Percentiles rank a stretch among this genome's conserved stretches.
phyloP scores from a whole-genome alignment of 805 yeast genomes.

The Candida maesae region DNA sequence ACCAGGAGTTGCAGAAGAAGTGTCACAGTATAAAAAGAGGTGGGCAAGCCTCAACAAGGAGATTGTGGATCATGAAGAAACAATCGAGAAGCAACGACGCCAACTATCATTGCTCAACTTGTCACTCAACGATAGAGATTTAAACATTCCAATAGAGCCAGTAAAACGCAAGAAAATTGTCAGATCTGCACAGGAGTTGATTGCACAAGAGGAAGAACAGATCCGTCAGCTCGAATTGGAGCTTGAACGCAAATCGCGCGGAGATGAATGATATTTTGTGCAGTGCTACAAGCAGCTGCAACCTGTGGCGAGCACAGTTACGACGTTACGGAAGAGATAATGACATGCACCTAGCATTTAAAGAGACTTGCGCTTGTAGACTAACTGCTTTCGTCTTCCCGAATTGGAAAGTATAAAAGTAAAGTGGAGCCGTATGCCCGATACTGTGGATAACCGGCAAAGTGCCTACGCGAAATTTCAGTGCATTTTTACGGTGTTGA shows the following conservation, averaged over 20 bases:
- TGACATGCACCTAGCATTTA: too few species aligned
- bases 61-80: conserved; percentile 38
- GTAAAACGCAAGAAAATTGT: too few species aligned
- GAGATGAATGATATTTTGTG: background rate
- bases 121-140: conserved; percentile 25
- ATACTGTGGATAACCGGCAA: too few species aligned
- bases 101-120: conserved; percentile 35
- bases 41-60: conserved; percentile 36
- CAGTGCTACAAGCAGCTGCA: too few species aligned
- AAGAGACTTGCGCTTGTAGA: too few species aligned
- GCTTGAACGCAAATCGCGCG: conserved; percentile 21
- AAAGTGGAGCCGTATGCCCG: too few species aligned
- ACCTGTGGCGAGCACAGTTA: too few species aligned
- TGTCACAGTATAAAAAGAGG: conserved; percentile 27
- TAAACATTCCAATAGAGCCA: too few species aligned
- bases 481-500: background rate
- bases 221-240: conserved; percentile 39
- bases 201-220: conserved; percentile 43
- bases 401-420: too few species aligned
- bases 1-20: conserved; percentile 33
- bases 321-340: too few species aligned
- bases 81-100: conserved; percentile 40
- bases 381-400: too few species aligned
- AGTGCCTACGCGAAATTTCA: conserved; percentile 1
- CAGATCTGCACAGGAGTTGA: conserved; percentile 28